phyloP scores from a whole-genome alignment of 139 green algal genomes.

The Coelastrella sp. region DNA sequence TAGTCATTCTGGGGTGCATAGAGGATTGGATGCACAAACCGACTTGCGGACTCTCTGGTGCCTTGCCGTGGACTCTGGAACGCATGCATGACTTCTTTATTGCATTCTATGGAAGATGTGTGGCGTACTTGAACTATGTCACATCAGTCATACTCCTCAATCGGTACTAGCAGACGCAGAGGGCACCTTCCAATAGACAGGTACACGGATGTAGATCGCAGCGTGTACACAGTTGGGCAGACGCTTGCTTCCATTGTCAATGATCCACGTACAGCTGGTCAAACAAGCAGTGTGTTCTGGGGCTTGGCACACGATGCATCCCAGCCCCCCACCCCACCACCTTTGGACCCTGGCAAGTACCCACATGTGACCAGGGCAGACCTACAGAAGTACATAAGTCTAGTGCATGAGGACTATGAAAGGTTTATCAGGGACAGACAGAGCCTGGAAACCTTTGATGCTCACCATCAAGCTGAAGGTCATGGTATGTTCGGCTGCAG shows the following conservation, averaged over 20 bases:
- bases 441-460: conserved; percentile 51
- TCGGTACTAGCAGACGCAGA: neutral
- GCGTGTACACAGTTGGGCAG: conserved; percentile 58
- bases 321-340: conserved; percentile 42
- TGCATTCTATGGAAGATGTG: neutral
- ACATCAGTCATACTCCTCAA: neutral
- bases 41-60: no score
- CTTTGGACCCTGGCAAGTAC: conserved; percentile 62
- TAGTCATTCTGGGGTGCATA: no score
- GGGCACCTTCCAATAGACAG: neutral
- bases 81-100: neutral
- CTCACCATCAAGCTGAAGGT: neutral
- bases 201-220: conserved; percentile 48
- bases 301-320: conserved; percentile 44
- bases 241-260: conserved; percentile 63
- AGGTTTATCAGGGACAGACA: conserved; percentile 56
- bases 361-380: conserved; percentile 56
- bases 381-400: conserved; percentile 53
- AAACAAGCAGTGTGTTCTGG: conserved; percentile 46
- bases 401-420: conserved; percentile 53
- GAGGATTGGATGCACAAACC: no score
- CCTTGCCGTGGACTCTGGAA: no score
- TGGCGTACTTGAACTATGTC: neutral
- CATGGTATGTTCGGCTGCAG: neutral
- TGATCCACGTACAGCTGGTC: conserved; percentile 56